phyloP scores from a whole-genome alignment of 495 filamentous ascomycete species.

The Aspergillus incahuasiensis region DNA sequence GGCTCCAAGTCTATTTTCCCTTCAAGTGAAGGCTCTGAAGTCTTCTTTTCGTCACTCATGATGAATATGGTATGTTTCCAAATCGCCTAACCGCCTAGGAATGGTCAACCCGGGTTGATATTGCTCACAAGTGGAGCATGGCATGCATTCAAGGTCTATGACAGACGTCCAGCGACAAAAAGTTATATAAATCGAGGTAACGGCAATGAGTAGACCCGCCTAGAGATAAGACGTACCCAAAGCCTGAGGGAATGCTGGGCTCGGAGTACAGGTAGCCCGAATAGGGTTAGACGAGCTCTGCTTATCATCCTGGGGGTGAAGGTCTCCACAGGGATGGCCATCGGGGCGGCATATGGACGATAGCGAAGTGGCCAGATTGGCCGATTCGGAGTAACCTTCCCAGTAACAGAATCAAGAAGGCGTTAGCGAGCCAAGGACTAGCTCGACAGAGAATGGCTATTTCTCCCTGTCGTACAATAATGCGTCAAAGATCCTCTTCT shows the following conservation, averaged over 20 bases:
- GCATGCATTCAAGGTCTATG: background rate
- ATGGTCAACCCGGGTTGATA: background rate
- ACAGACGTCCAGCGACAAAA: background rate
- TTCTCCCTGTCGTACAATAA: background rate
- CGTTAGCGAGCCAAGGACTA: background rate
- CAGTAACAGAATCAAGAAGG: background rate
- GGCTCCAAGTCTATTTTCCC: background rate
- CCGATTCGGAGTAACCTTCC: constrained; percentile 5
- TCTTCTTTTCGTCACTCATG: constrained; percentile 7
- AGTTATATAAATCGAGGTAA: background rate
- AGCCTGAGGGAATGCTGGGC: background rate
- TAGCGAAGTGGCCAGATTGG: background rate
- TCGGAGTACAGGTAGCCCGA: too few species aligned
- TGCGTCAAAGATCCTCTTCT: background rate
- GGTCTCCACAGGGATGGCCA: background rate
- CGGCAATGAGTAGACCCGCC: background rate
- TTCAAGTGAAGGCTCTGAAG: background rate
- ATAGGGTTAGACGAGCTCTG: too few species aligned
- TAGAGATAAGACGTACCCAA: background rate
- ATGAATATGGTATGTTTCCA: background rate
- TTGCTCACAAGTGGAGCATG: background rate
- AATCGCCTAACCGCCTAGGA: background rate
- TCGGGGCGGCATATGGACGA: background rate
- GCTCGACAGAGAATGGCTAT: background rate
- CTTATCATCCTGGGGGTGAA: background rate